Evolutionary conservation across 1,284 basidiomycete genomes (phyloP), one percentile per base, ranked within the genome.

Genomic region (Cryptococcus sp.): DNA sequence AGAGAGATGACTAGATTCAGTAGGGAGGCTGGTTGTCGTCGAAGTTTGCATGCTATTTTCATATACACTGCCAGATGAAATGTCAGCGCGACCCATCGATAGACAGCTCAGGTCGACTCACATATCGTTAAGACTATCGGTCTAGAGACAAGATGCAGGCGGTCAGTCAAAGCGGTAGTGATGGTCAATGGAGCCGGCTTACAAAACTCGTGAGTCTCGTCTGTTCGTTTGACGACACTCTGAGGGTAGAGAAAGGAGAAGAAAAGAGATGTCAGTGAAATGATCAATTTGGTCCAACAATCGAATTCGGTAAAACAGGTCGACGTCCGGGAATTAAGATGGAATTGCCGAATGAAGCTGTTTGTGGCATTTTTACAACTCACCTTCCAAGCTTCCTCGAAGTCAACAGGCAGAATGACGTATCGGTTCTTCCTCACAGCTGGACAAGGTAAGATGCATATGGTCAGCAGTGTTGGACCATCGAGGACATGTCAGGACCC

Each of bases 311-410:
- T 41, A 41, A 48, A 47, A 46, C 26, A 48, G 40, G 50, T 55
- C 46, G 47, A 57, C 29, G 3, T 10, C 5, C 29, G 29, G 29
- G 13, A 34, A 46, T 34, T 52, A 29, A 26, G 29, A 26, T 23
- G 46, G 40, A 54, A 58, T 43, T 37, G 48, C 54, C 54, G 38
- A 26, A 44, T 55, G 48, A 10, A 10, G 29, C 29, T 38, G 47
- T 47, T 51, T 59, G 65, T 69, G 66, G 68, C 68, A 63, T 20
- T 56, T 49, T 45, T 15, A 34, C 13, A 16, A 85, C 89, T 74
- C 68, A 94, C 91, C 84, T 96, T 97, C 93, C 93, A 97, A 71
- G 92, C 91, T 79, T 97, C 93, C 77, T 99, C 96, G 76, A 98
- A 99, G 83, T 99, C 96, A 34, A 89, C 86, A 0, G 96, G 95